Base-by-base conservation (phyloP, 108 stramenopile genomes). In the Discostella pseudostelligera region DNA sequence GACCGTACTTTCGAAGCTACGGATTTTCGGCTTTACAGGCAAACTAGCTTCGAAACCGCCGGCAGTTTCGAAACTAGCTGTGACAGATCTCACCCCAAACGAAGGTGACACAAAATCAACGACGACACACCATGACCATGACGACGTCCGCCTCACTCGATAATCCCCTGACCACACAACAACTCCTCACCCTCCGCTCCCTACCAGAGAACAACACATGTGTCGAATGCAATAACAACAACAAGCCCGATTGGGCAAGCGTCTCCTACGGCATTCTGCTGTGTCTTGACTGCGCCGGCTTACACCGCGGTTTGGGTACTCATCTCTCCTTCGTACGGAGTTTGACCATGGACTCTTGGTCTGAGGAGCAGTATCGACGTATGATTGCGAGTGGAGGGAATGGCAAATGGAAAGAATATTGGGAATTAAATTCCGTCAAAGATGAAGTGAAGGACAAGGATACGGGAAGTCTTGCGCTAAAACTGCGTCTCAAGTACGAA, bases 161-260 rank as follows among this genome's bases (percentile, higher is more conserved):
- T 16, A 2, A 1, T 6, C 67, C 67, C 13, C 70, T 71, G 21
- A 28, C 61, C 0, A 24, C 62, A 3, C 5, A n/a, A 4, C 61
- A 56, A 36, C 61, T 50, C 17, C 16, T 1, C 0, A 13, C 4
- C 1, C 37, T 70, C 19, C 60, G 56, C 1, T 62, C 69, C 26
- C 25, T 87, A n/a, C 67, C 73, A 36, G 83, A 79, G 9, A 87
- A 86, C 57, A 46, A 69, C 45, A 39, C 19, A 5, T 90, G 89
- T 61, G 62, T 55, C 49, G 85, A 90, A 63, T 90, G 89, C 65
- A 54, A 63, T 22, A 48, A 64, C 21, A 53, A 74, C 2, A 35
- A 66, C 17, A 71, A 92, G 60, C 92, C 95, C 40, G 69, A 78
- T 25, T 97, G 96, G 96, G 88, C 89, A 8, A 70, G 68, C 19